Evolutionary conservation across 2,329 filamentous ascomycete species (phyloP).

Genomic region (Claviceps arundinis): DNA sequence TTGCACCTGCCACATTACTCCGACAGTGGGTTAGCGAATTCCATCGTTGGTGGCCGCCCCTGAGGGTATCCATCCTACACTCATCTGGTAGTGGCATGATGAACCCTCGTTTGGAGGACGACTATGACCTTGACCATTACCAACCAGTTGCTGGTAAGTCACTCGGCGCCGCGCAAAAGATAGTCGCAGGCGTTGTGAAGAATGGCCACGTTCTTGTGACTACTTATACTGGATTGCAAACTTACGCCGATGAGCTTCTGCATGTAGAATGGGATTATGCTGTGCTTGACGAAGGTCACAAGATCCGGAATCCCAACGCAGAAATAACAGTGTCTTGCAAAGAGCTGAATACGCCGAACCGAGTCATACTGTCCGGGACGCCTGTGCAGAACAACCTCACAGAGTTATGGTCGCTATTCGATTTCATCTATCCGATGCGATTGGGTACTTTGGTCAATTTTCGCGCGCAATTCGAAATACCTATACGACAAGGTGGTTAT

Average conservation of each 20-base stretch:
- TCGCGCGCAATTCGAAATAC: conserved; percentile 80
- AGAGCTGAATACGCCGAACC: conserved; percentile 76
- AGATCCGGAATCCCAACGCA: conserved; percentile 93
- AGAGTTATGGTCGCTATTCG: conserved; percentile 93
- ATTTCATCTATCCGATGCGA: conserved; percentile 95
- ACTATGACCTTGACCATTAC: conserved; percentile 33
- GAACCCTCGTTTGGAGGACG: conserved; percentile 53
- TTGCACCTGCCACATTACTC: conserved; percentile 88
- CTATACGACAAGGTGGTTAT: conserved; percentile 86
- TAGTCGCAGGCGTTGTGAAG: conserved; percentile 68
- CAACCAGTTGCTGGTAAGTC: conserved; percentile 21
- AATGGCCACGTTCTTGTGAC: conserved; percentile 91
- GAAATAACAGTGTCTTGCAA: conserved; percentile 93
- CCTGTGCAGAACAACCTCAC: conserved; percentile 95
- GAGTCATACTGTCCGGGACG: conserved; percentile 87
- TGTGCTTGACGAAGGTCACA: conserved; percentile 92
- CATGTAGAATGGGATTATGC: conserved; percentile 85
- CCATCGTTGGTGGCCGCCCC: conserved; percentile 98
- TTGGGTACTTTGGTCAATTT: conserved; percentile 86
- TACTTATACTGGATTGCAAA: conserved; percentile 91
- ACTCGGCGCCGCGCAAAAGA: conserved; percentile 54
- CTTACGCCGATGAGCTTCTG: conserved; percentile 71
- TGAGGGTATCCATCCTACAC: conserved; percentile 88
- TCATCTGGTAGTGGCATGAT: conserved; percentile 95
- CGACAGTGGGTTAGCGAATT: conserved; percentile 98